Evolutionary conservation across 306 rosid species (phyloP), one percentile per base, ranked within the genome.

Genomic region (Hippophae rhamnoides): DNA sequence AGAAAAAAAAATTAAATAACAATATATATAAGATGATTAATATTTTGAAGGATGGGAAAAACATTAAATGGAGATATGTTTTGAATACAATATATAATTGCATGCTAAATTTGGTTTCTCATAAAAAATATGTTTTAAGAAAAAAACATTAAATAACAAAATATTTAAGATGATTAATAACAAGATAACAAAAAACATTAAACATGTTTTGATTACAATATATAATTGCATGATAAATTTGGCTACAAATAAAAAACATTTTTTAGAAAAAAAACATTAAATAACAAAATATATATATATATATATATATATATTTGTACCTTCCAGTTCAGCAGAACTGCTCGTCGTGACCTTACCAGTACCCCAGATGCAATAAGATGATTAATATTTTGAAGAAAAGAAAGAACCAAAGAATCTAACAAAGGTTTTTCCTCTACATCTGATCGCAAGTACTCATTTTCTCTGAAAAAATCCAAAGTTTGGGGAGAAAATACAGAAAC

Each of bases 311-410:
- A 12, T 54, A 7, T 69, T 49, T 44, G 25, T 58, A 90, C 97
- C 96, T 90, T 90, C 74, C 81, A 81, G 66, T 87, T 84, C 86
- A 87, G 72, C 69, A 90, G 78, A 81, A 90, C 87, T 60, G 98
- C 95, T 63, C 89, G 80, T 60, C 98, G 75, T 56, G 82, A 56
- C 72, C 98, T 82, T 10, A 81, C 89, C 78, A 90, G 81, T 68
- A 78, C 71, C 63, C 97, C 92, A 9, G 74, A 77, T 14, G 75
- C 68, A 56, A 87, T 84, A 58, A 90, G 80, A 72, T 71, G 67
- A 67, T 85, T 85, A 61, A 83, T 75, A 69, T 79, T 84, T 64
- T 79, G 76, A 67, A 83, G 70, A 68, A 87, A 85, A 52, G 80
- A 72, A 58, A 64, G 74, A 69, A 76, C 79, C 78, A 85, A 67